These are phyloP conservation scores for Aspergillus ruber DNA, from an alignment of 2,329 filamentous ascomycete genomes.

Conservation along the genomic window DNA sequence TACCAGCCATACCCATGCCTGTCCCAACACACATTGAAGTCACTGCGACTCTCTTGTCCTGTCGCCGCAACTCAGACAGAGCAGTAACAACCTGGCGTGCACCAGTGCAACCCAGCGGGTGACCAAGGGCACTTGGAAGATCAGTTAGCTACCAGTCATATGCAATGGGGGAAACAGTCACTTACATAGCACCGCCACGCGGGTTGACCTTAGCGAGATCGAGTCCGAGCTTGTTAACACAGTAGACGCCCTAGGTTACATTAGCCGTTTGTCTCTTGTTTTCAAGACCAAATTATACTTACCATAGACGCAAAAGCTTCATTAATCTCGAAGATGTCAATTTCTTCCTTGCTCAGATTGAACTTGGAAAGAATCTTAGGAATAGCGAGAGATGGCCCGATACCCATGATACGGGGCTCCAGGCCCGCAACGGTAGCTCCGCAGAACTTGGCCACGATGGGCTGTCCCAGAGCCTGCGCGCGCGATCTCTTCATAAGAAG, in stretches of 20 bases:
- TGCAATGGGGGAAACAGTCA: background rate
- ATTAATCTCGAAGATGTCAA: slow-evolving; percentile 52
- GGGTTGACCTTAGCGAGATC: slow-evolving; percentile 83
- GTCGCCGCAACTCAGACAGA: slow-evolving; percentile 76
- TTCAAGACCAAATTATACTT: background rate
- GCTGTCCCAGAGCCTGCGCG: slow-evolving; percentile 75
- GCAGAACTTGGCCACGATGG: slow-evolving; percentile 83
- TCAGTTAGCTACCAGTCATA: slow-evolving; percentile 6
- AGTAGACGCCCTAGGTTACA: slow-evolving; percentile 70
- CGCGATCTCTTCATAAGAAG: slow-evolving; percentile 86
- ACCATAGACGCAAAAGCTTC: slow-evolving; percentile 76
- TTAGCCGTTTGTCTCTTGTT: slow-evolving; percentile 1
- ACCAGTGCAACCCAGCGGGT: slow-evolving; percentile 84
- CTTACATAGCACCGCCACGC: slow-evolving; percentile 76
- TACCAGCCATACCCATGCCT: slow-evolving; percentile 72
- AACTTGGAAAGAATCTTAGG: slow-evolving; percentile 79
- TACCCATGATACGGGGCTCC: slow-evolving; percentile 83
- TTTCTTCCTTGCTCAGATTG: slow-evolving; percentile 52
- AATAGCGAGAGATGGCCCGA: slow-evolving; percentile 87
- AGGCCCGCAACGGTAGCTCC: slow-evolving; percentile 76
- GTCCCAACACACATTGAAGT: slow-evolving; percentile 94
- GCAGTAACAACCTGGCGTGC: slow-evolving; percentile 85
- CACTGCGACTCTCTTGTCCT: slow-evolving; percentile 70
- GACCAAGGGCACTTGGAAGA: slow-evolving; percentile 64
- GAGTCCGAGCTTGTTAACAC: slow-evolving; percentile 73